phyloP scores from a whole-genome alignment of 2,329 filamentous ascomycete species.

The Colletotrichum tamarilloi region DNA sequence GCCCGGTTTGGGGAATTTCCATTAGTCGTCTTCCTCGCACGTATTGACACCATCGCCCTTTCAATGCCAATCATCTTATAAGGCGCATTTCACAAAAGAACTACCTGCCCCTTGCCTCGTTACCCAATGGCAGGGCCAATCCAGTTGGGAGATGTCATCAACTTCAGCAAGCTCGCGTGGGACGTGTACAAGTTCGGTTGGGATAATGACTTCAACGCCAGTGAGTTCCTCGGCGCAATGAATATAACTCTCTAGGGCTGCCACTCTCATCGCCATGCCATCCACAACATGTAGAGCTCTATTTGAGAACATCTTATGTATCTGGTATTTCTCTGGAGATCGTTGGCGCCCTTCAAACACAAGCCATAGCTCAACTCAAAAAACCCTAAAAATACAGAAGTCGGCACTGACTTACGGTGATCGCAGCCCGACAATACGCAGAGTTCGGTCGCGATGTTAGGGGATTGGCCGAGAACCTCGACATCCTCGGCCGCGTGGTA shows the following conservation, averaged over 20 bases:
- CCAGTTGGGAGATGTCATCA: conserved; percentile 46
- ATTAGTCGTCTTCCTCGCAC: conserved; percentile 21
- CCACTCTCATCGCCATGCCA: background rate
- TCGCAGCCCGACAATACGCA: conserved; percentile 44
- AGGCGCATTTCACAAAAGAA: conserved; percentile 8
- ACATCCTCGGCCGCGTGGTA: conserved; percentile 45
- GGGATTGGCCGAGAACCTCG: conserved; percentile 45
- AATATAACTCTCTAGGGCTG: background rate
- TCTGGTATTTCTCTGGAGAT: background rate
- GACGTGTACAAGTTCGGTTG: conserved; percentile 46
- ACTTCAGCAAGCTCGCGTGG: conserved; percentile 46
- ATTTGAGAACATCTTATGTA: background rate
- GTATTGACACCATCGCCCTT: conserved; percentile 1
- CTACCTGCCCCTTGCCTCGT: background rate
- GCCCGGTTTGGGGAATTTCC: conserved; percentile 20
- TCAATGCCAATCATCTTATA: conserved; percentile 14
- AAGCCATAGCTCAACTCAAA: background rate
- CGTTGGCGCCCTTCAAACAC: background rate
- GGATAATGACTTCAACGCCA: conserved; percentile 46
- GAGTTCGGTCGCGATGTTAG: conserved; percentile 47
- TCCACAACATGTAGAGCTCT: background rate
- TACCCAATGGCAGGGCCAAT: conserved; percentile 34
- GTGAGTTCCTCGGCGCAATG: conserved; percentile 39
- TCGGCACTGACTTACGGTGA: conserved; percentile 3
- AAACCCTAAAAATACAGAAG: background rate